Conservation (phyloP, 1,284 basidiomycete genomes). For the Moniliella sp. region DNA sequence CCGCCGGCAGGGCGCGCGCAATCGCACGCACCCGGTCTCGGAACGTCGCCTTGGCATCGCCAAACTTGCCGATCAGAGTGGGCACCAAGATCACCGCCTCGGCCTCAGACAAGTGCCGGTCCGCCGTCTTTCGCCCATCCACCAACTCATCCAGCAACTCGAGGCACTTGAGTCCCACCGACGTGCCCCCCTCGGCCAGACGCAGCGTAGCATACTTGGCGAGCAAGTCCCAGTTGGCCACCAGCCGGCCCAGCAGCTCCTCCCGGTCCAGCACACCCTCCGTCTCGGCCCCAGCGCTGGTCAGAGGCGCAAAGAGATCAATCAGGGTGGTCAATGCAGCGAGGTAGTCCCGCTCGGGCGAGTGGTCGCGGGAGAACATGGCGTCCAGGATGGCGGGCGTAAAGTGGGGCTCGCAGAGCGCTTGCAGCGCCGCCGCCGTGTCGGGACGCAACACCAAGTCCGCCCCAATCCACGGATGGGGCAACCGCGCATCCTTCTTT, state of each 20-base stretch:
- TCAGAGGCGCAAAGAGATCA: too few relatives aligned
- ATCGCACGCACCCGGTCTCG: slow-evolving; percentile 37
- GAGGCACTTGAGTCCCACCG: slow-evolving; percentile 64
- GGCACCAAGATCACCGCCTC: slow-evolving; percentile 77
- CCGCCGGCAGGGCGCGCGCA: slow-evolving; percentile 30
- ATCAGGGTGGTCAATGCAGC: slow-evolving; percentile 50
- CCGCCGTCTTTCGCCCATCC: slow-evolving; percentile 47
- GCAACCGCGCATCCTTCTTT: slow-evolving; percentile 42
- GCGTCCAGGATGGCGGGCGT: slow-evolving; percentile 37
- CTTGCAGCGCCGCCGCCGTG: background rate
- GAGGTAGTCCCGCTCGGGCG: slow-evolving; percentile 77
- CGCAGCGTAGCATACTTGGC: slow-evolving; percentile 85
- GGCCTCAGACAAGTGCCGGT: slow-evolving; percentile 62
- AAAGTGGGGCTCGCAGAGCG: background rate
- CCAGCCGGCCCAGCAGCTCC: too few relatives aligned
- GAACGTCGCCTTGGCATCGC: slow-evolving; percentile 38
- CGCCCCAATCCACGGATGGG: slow-evolving; percentile 45
- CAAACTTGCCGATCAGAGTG: slow-evolving; percentile 50
- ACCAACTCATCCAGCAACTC: slow-evolving; percentile 66
- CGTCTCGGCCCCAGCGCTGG: too few relatives aligned
- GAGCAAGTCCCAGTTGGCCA: slow-evolving; percentile 78
- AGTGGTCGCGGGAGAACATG: slow-evolving; percentile 72
- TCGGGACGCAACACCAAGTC: background rate
- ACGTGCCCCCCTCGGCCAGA: slow-evolving; percentile 76
- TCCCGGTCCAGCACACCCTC: too few relatives aligned